Percentiles rank a stretch among this genome's conserved stretches.
These are phyloP conservation scores for Diaporthe caulivora DNA, from an alignment of 2,329 filamentous ascomycete genomes.

Conservation along the genomic window DNA sequence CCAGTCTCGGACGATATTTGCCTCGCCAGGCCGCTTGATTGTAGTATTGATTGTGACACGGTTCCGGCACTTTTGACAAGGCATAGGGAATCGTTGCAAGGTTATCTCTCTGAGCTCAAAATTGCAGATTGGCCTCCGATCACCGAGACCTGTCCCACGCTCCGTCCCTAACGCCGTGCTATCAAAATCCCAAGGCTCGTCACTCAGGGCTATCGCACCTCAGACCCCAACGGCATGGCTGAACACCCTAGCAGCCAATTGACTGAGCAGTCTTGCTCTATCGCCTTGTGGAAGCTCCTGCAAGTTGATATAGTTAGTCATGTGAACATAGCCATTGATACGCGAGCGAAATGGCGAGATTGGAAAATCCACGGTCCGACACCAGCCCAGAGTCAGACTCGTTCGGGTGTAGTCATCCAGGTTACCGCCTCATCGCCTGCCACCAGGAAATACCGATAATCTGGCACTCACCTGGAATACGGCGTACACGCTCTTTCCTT, in stretches of 20 bases:
- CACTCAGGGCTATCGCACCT: not conserved
- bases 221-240: constrained; percentile 77
- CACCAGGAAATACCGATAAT: not conserved
- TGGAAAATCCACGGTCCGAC: not conserved
- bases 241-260: constrained; percentile 89
- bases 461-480: constrained; percentile 75
- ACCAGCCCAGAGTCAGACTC: not conserved
- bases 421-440: not conserved
- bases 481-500: constrained; percentile 93
- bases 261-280: constrained; percentile 82
- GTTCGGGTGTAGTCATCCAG: not conserved
- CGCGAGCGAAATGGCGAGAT: not conserved
- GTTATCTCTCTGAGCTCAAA: constrained; percentile 1
- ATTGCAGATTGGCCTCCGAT: not conserved
- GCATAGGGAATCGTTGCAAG: not conserved
- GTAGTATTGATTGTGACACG: not conserved
- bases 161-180: constrained; percentile 37
- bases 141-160: not conserved
- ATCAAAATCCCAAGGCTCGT: not conserved
- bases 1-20: not conserved
- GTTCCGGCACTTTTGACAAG: not conserved
- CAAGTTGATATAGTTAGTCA: constrained; percentile 17
- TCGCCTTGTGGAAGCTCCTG: constrained; percentile 86
- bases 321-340: constrained; percentile 25
- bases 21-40: not conserved